A percentile compares a stretch with the other conserved stretches of the same genome.
Conservation (phyloP, 352 stramenopile genomes). For the Pythium oligandrum region DNA sequence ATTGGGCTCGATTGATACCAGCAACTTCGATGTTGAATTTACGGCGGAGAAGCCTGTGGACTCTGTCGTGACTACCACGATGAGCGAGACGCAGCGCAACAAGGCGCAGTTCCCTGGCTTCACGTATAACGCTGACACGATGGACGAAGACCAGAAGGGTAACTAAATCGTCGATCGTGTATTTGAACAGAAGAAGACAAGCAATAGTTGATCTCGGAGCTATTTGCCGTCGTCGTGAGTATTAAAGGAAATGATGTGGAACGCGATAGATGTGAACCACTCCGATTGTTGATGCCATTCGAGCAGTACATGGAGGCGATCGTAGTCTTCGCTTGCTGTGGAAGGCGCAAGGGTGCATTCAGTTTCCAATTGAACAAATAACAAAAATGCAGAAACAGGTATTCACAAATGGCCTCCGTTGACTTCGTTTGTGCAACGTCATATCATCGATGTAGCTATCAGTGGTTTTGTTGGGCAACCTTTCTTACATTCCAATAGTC, state of each 20-base stretch:
- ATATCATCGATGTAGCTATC: no score
- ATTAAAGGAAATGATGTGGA: no score
- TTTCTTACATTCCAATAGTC: background rate
- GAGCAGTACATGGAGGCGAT: constrained; percentile 1
- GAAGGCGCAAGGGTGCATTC: no score
- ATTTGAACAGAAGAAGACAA: constrained; percentile 8
- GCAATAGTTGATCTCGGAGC: background rate
- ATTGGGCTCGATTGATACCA: constrained; percentile 89
- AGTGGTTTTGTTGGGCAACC: no score
- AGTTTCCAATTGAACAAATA: no score
- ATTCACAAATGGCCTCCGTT: no score
- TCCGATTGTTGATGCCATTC: no score
- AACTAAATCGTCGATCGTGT: constrained; percentile 37
- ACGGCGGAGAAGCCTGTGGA: constrained; percentile 89
- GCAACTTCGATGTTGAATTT: constrained; percentile 94
- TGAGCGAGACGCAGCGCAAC: constrained; percentile 88
- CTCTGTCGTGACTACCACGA: constrained; percentile 87
- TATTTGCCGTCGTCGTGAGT: no score
- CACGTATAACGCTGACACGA: constrained; percentile 87
- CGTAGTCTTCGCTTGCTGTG: constrained; percentile 1
- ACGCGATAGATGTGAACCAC: constrained; percentile 19
- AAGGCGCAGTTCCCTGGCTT: constrained; percentile 89
- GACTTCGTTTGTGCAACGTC: no score
- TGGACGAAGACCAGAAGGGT: constrained; percentile 82
- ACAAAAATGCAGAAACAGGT: no score